Conservation (phyloP, 495 filamentous ascomycete genomes). For the Penicillium canescens region DNA sequence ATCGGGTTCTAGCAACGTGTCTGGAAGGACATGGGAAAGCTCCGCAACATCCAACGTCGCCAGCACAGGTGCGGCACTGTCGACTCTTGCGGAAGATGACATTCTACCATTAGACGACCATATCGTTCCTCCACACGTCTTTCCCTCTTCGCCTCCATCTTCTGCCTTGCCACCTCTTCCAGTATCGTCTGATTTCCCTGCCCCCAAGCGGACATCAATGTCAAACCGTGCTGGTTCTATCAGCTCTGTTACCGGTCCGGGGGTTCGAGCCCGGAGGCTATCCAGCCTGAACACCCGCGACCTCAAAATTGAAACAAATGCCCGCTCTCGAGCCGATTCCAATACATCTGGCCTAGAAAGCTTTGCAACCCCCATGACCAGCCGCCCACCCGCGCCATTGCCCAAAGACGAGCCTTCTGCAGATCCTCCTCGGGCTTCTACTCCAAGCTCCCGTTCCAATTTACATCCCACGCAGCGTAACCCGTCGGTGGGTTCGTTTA, state of each 20-base stretch:
- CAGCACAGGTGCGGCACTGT: slow-evolving; percentile 68
- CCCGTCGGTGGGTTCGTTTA: slow-evolving; percentile 32
- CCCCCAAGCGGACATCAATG: slow-evolving; percentile 22
- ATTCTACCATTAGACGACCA: slow-evolving; percentile 30
- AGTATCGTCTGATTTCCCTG: slow-evolving; percentile 24
- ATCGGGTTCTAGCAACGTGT: slow-evolving; percentile 84
- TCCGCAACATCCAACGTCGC: slow-evolving; percentile 78
- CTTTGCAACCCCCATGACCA: slow-evolving; percentile 21
- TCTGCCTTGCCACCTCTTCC: slow-evolving; percentile 32
- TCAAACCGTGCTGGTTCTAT: slow-evolving; percentile 32
- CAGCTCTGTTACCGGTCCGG: slow-evolving; percentile 44
- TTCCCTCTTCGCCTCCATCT: slow-evolving; percentile 29
- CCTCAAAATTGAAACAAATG: slow-evolving; percentile 85
- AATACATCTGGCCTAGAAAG: slow-evolving; percentile 44
- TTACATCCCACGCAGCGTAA: slow-evolving; percentile 31
- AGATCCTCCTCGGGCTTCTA: slow-evolving; percentile 23
- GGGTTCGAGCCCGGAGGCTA: slow-evolving; percentile 77
- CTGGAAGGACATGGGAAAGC: slow-evolving; percentile 84
- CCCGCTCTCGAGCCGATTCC: slow-evolving; percentile 43
- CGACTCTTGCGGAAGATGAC: slow-evolving; percentile 72
- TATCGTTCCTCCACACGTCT: slow-evolving; percentile 25
- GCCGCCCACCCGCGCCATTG: slow-evolving; percentile 26
- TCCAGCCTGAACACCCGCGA: slow-evolving; percentile 78
- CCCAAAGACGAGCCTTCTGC: slow-evolving; percentile 31
- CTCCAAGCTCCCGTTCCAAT: slow-evolving; percentile 21